These are phyloP conservation scores for Neodidymelliopsis sp. DNA, from an alignment of 2,329 filamentous ascomycete genomes.

Conservation along the genomic window DNA sequence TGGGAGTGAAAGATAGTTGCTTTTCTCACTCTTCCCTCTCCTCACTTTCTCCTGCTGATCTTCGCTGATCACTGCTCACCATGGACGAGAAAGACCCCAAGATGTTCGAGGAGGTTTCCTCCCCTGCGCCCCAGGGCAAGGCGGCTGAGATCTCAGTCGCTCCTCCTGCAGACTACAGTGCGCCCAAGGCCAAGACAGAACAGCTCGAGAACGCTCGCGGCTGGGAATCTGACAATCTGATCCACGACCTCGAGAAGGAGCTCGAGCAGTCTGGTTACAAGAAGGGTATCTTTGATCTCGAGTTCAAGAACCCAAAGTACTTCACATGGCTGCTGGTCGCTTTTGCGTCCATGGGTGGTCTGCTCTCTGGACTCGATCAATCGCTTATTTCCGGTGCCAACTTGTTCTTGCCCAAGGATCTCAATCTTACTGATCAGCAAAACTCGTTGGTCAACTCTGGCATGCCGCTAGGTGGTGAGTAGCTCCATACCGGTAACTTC, in stretches of 20 bases:
- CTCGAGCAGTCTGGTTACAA: constrained; percentile 46
- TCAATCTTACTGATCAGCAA: constrained; percentile 62
- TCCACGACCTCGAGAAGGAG: constrained; percentile 52
- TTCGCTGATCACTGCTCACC: constrained; percentile 25
- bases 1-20: constrained; percentile 18
- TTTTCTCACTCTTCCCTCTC: constrained; percentile 18
- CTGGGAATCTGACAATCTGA: constrained; percentile 56
- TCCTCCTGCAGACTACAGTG: constrained; percentile 30
- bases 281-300: constrained; percentile 59
- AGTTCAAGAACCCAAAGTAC: constrained; percentile 67
- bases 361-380: constrained; percentile 76
- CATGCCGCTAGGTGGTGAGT: constrained; percentile 68
- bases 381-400: constrained; percentile 76
- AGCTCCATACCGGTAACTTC: not conserved
- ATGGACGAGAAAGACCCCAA: constrained; percentile 41
- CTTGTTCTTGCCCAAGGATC: constrained; percentile 67
- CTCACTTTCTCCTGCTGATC: constrained; percentile 10
- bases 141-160: constrained; percentile 33
- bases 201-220: constrained; percentile 44
- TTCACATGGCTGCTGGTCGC: constrained; percentile 74
- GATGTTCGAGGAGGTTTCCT: constrained; percentile 21
- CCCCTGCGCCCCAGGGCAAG: constrained; percentile 14
- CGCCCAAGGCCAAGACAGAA: constrained; percentile 42
- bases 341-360: constrained; percentile 78
- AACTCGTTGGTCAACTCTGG: constrained; percentile 73